A percentile compares a stretch with the other conserved stretches of the same genome.
phyloP scores from a whole-genome alignment of 2,329 filamentous ascomycete species.

The Herpotrichia juniperi region DNA sequence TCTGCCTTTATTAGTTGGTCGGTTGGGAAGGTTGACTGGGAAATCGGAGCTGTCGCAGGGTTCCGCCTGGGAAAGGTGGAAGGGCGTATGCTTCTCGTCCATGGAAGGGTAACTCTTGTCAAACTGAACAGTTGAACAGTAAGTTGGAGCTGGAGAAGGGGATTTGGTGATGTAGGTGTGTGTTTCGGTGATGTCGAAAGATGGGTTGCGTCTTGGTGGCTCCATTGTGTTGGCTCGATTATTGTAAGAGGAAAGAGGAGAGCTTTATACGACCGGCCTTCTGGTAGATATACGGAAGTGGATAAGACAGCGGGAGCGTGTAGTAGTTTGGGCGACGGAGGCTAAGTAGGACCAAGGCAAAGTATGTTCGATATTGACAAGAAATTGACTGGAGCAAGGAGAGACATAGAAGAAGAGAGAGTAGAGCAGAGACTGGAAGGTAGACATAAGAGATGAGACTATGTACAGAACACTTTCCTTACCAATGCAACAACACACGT shows the following conservation, averaged over 20 bases:
- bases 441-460: neutral
- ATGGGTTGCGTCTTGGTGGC: slow-evolving; percentile 13
- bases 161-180: slow-evolving; percentile 4
- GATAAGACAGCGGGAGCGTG: no score
- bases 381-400: no score
- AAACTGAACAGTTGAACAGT: slow-evolving; percentile 20
- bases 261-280: neutral
- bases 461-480: neutral
- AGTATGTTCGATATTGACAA: no score
- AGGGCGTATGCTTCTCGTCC: neutral
- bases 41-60: slow-evolving; percentile 15
- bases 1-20: no score
- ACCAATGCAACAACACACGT: neutral
- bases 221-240: slow-evolving; percentile 9
- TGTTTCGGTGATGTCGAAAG: slow-evolving; percentile 18
- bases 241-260: neutral
- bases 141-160: slow-evolving; percentile 30
- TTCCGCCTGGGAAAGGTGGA: slow-evolving; percentile 15
- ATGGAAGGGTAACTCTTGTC: neutral
- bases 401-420: neutral
- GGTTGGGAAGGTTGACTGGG: slow-evolving; percentile 6
- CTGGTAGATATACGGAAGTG: no score
- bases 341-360: no score
- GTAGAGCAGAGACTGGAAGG: neutral
- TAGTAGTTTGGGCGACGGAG: no score